Base-by-base conservation (phyloP, 2,329 filamentous ascomycete genomes). In the Orbilia brochopaga region DNA sequence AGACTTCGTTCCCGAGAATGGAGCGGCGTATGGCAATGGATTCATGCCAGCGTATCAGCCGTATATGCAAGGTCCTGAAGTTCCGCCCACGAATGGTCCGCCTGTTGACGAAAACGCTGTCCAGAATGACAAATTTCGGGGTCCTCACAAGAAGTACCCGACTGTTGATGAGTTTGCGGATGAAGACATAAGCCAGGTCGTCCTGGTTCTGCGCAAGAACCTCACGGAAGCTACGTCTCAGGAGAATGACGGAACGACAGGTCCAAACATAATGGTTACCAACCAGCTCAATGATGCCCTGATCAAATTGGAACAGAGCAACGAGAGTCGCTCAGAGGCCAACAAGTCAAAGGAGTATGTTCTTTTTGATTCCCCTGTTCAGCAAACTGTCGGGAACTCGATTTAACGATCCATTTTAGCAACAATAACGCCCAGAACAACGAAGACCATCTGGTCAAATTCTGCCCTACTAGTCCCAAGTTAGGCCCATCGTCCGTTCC, bases 91-190 rank as follows among this genome's bases (percentile, higher is more conserved):
- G 52, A 72, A 72, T 46, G 67, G 67, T 13, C 60, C 59, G 17
- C 50, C 67, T 44, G 54, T 61, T 32, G 67, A 72, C 6, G 67
- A 72, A 42, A 30, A 30, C 37, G 42, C 27, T 15, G 54, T 59
- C 23, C 67, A 72, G 23, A 51, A 46, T 24, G 67, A 72, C 48
- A 64, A 72, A 23, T 35, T 44, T 15, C 37, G 60, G 19, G 54
- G 67, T 15, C n/a, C 53, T 63, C 75, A 64, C 57, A 60, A 44
- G 57, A 74, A 72, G 40, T 72, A 65, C 35, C 67, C 67, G 27
- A 63, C 63, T 13, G 35, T 61, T 46, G 59, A 73, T 53, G 75
- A 77, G 35, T 76, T 75, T 58, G 52, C 72, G 4, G 75, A 76
- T 67, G 59, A 65, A 4, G 74, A 76, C 40, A 69, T 76, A 44